Evolutionary conservation across 2,329 filamentous ascomycete species (phyloP).

Genomic region (Cladophialophora bantiana): DNA sequence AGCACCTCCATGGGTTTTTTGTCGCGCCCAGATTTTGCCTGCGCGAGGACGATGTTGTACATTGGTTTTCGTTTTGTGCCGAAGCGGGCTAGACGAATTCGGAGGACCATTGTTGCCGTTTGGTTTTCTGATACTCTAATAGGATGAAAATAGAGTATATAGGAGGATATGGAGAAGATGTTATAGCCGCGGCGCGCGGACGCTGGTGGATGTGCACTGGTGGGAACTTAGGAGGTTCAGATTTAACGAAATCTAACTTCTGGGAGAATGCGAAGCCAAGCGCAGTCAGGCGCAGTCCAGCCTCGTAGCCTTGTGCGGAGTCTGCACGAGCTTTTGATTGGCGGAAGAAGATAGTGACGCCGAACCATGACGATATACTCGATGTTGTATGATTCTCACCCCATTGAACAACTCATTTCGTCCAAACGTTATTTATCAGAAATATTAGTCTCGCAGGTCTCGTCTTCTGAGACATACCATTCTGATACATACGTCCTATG

Average conservation of each 20-base stretch:
- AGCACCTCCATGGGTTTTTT: constrained; percentile 93
- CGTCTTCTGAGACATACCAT: constrained; percentile 4
- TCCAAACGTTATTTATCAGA: background rate
- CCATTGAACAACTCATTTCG: background rate
- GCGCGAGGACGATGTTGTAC: constrained; percentile 96
- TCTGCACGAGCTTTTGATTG: constrained; percentile 30
- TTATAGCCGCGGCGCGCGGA: background rate
- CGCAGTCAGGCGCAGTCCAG: background rate
- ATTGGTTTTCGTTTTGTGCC: constrained; percentile 86
- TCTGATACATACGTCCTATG: constrained; percentile 17
- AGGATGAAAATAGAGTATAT: background rate
- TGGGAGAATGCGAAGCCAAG: background rate
- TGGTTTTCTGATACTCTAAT: background rate
- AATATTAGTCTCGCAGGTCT: background rate
- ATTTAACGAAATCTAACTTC: background rate
- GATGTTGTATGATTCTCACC: background rate
- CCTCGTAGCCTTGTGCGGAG: constrained; percentile 23
- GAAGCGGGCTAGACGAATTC: constrained; percentile 92
- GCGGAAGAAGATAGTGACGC: constrained; percentile 11
- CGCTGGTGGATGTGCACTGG: background rate
- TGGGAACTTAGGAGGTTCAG: constrained; percentile 6
- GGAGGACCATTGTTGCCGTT: constrained; percentile 76
- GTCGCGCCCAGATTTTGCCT: constrained; percentile 90
- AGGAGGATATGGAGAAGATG: background rate
- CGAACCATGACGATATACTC: constrained; percentile 29